These are phyloP conservation scores for Pseudonitzschia delicatissima DNA, from an alignment of 108 stramenopile genomes.

Conservation along the genomic window DNA sequence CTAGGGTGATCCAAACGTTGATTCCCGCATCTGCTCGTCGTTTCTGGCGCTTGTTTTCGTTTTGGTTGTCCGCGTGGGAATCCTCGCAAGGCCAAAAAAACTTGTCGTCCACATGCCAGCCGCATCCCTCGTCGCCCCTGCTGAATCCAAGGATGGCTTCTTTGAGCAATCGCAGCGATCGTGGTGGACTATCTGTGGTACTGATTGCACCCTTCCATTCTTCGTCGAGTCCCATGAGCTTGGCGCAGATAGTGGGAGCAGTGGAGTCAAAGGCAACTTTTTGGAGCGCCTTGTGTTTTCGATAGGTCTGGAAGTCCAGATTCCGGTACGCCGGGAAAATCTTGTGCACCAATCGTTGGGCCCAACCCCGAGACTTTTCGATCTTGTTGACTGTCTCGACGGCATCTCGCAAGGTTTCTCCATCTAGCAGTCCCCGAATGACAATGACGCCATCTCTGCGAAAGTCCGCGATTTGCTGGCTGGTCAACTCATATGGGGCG, in stretches of 20 bases:
- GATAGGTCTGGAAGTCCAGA: background rate
- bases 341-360: background rate
- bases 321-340: conserved; percentile 1
- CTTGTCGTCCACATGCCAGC: conserved; percentile 19
- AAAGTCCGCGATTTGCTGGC: background rate
- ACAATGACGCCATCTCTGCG: background rate
- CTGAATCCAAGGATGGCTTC: conserved; percentile 5
- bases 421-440: background rate
- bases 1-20: conserved; percentile 21
- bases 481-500: background rate
- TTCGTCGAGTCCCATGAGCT: conserved; percentile 8
- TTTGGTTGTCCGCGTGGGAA: background rate
- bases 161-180: conserved; percentile 2
- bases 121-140: conserved; percentile 12
- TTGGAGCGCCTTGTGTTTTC: background rate
- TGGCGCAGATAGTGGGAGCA: background rate
- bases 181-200: too few relatives aligned
- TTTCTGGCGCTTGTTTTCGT: background rate
- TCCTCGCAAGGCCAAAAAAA: conserved; percentile 22
- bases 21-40: background rate
- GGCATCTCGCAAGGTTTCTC: background rate
- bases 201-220: too few relatives aligned
- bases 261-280: conserved; percentile 1
- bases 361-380: background rate
- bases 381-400: background rate